phyloP scores from a whole-genome alignment of 225 moss, liverwort and hornwort genomes.

The Antitrichia curtipendula region DNA sequence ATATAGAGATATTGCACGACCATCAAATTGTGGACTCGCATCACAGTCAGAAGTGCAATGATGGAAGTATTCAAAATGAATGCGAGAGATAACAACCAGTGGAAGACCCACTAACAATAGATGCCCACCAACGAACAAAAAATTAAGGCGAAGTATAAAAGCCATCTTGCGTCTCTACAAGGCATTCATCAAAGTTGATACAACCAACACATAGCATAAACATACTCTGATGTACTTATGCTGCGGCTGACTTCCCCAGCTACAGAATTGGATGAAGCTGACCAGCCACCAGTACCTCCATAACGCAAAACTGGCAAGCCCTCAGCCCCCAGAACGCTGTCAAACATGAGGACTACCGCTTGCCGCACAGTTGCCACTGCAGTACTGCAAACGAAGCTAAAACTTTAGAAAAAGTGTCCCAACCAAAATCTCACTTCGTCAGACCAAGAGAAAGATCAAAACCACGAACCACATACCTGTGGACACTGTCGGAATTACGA shows the following conservation, averaged over 20 bases:
- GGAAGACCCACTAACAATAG: neutral
- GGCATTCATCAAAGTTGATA: neutral
- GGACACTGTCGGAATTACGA: constrained; percentile 62
- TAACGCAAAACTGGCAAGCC: constrained; percentile 55
- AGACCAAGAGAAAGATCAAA: neutral
- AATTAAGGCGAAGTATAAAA: neutral
- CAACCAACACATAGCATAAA: neutral
- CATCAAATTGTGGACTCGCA: neutral
- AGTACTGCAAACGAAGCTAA: constrained; percentile 33
- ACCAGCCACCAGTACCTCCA: constrained; percentile 60
- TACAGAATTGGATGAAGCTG: constrained; percentile 66
- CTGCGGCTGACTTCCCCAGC: constrained; percentile 67
- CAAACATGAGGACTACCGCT: constrained; percentile 91
- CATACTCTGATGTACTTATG: constrained; percentile 44
- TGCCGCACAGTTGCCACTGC: constrained; percentile 91
- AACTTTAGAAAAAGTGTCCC: neutral
- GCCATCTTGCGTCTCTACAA: neutral
- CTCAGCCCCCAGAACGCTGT: constrained; percentile 72
- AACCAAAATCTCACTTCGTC: neutral
- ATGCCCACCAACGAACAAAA: neutral
- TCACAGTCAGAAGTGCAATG: neutral
- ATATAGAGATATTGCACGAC: neutral
- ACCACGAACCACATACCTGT: constrained; percentile 25
- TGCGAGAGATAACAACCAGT: neutral
- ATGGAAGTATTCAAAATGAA: neutral